Conservation (phyloP, 352 stramenopile species). For the Phytophthora litchii region DNA sequence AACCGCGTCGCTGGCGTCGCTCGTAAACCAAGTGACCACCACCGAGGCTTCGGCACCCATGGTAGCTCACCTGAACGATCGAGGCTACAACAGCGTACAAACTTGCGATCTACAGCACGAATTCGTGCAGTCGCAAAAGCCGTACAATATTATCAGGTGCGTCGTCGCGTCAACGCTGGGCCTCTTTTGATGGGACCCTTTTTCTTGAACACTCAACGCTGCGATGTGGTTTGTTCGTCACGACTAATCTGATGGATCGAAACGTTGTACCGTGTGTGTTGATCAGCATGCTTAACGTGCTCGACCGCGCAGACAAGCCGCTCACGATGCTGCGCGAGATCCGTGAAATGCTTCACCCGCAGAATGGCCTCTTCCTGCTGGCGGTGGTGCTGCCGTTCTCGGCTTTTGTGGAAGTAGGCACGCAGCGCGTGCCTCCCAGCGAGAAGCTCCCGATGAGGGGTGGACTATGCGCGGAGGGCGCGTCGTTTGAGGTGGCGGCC, state of each 20-base stretch:
- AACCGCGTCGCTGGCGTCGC: slow-evolving; percentile 75
- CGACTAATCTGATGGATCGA: slow-evolving; percentile 21
- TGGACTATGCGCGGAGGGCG: slow-evolving; percentile 60
- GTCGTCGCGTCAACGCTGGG: slow-evolving; percentile 11
- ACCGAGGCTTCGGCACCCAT: slow-evolving; percentile 84
- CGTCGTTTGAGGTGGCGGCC: slow-evolving; percentile 71
- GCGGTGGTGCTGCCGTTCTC: slow-evolving; percentile 84
- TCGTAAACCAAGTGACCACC: slow-evolving; percentile 68
- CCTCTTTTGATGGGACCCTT: slow-evolving; percentile 16
- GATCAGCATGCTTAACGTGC: slow-evolving; percentile 78
- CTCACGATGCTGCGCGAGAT: slow-evolving; percentile 82
- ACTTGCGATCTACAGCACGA: slow-evolving; percentile 72
- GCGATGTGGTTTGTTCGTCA: slow-evolving; percentile 35
- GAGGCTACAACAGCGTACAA: slow-evolving; percentile 82
- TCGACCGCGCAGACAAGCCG: slow-evolving; percentile 82
- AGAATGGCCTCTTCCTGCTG: slow-evolving; percentile 77
- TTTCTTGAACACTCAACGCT: slow-evolving; percentile 32
- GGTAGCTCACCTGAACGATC: slow-evolving; percentile 74
- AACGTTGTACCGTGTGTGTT: slow-evolving; percentile 3
- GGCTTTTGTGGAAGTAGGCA: slow-evolving; percentile 84
- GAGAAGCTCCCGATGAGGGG: slow-evolving; percentile 76
- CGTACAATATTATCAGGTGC: slow-evolving; percentile 86
- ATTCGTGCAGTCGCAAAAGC: slow-evolving; percentile 65
- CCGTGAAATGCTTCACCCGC: slow-evolving; percentile 68
- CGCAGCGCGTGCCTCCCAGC: slow-evolving; percentile 56